phyloP scores from a whole-genome alignment of 2,329 filamentous ascomycete species.

The Fusarium bactridioides region DNA sequence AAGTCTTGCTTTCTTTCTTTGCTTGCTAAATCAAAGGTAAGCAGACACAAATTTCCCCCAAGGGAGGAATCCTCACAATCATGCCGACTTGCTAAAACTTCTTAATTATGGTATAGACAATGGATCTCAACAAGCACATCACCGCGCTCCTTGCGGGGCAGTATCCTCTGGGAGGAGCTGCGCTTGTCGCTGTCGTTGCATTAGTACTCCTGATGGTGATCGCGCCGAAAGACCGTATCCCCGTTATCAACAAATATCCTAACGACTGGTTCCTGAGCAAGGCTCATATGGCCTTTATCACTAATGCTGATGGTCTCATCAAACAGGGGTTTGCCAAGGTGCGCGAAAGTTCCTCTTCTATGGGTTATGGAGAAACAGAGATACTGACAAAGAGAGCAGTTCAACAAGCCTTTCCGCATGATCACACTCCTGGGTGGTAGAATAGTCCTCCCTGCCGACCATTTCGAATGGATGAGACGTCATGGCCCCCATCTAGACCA shows the following conservation, averaged over 20 bases:
- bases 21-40: not conserved
- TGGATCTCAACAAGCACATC: not conserved
- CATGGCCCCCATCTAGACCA: not conserved
- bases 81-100: not conserved
- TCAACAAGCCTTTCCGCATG: not conserved
- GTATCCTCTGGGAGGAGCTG: not conserved
- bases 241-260: not conserved
- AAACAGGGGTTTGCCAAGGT: not conserved
- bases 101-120: not conserved
- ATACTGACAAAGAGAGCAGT: not conserved
- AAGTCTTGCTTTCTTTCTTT: not conserved
- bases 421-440: not conserved
- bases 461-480: not conserved
- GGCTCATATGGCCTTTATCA: not conserved
- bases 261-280: not conserved
- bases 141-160: not conserved
- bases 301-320: not conserved
- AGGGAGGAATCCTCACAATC: not conserved
- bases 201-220: not conserved
- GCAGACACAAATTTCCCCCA: not conserved
- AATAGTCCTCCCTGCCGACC: not conserved
- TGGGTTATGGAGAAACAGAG: accelerated
- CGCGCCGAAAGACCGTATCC: not conserved
- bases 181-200: not conserved
- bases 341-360: not conserved